Base-by-base conservation (phyloP, 495 filamentous ascomycete genomes). In the Lepidopterella palustris region DNA sequence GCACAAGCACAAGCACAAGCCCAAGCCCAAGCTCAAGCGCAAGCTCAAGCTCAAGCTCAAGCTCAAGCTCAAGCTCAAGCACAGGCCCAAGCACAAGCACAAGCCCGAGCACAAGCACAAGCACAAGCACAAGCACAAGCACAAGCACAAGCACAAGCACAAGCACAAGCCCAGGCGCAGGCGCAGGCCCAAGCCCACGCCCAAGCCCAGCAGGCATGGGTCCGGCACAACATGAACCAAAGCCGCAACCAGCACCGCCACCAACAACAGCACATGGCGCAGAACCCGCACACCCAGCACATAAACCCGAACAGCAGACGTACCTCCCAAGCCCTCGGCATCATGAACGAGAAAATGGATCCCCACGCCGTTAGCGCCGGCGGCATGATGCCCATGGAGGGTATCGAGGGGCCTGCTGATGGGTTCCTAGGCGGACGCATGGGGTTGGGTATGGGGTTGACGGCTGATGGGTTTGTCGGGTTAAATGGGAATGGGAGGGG, bases 381-480 rank as follows among this genome's bases (percentile, higher is more conserved):
- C 11, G 55, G 63, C 13, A 61, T 66, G 63, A 31, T 66, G 11
- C 59, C 60, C 3, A 66, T 66, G 63, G 63, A 66, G 18, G 63
- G 63, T 18, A 62, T 66, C 27, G 59, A 66, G 24, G 53, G 29
- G 23, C 55, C 58, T 35, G 55, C 32, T 53, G 63, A 66, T 15
- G 49, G 55, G 23, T 66, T 62, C 35, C 28, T 66, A 15, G 23
- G 47, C 21, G 47, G 47, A 24, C 6, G 47, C 18, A 9, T 50
- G 31, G 24, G 55, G 18, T 40, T 62, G 31, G 63, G 55, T 5
- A 61, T 66, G 63, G 51, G 32, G 0, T 23, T 66, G 24, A 50
- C 21, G 26, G 15, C 40, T 0, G 25, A 56, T 21, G 53, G 55
- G 0, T 62, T 52, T 24, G 60, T 62, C 21, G 53, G 55, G 4